Conservation (phyloP, 2,329 filamentous ascomycete species). For the Talaromyces sp. region DNA sequence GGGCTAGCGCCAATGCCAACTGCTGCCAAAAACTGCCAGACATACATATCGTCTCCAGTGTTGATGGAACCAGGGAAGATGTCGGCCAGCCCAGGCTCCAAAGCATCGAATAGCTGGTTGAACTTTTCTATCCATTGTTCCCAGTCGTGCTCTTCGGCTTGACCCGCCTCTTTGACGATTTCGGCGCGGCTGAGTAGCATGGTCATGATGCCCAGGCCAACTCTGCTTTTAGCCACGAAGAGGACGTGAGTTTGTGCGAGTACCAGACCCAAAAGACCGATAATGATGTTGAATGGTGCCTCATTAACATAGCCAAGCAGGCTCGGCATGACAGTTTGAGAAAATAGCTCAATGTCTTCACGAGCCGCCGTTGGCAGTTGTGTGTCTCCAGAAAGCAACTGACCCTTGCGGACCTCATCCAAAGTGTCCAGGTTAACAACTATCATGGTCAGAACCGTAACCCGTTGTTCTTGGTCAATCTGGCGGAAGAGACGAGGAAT, state of each 20-base stretch:
- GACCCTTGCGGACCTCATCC: slow-evolving; percentile 79
- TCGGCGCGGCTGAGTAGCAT: slow-evolving; percentile 93
- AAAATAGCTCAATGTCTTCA: slow-evolving; percentile 90
- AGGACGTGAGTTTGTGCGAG: slow-evolving; percentile 77
- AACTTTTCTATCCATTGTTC: slow-evolving; percentile 80
- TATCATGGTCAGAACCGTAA: slow-evolving; percentile 93
- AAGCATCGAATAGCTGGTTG: slow-evolving; percentile 76
- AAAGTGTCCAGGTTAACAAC: slow-evolving; percentile 87
- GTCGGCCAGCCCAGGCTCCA: slow-evolving; percentile 76
- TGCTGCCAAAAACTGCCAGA: slow-evolving; percentile 95
- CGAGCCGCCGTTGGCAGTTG: slow-evolving; percentile 71
- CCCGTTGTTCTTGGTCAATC: slow-evolving; percentile 81
- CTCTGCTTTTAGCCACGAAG: slow-evolving; percentile 75
- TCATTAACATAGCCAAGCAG: slow-evolving; percentile 88
- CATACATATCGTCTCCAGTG: slow-evolving; percentile 86
- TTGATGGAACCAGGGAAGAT: slow-evolving; percentile 92
- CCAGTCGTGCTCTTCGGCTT: slow-evolving; percentile 66
- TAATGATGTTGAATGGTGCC: slow-evolving; percentile 83
- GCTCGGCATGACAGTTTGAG: slow-evolving; percentile 78
- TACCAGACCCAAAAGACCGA: slow-evolving; percentile 80
- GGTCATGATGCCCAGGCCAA: slow-evolving; percentile 84
- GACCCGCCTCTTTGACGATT: slow-evolving; percentile 77
- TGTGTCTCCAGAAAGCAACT: slow-evolving; percentile 66
- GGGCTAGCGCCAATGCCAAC: slow-evolving; percentile 90
- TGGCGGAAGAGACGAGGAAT: slow-evolving; percentile 93